These are phyloP conservation scores for Penicillium sp. DNA, from an alignment of 2,329 filamentous ascomycete genomes.

Conservation along the genomic window DNA sequence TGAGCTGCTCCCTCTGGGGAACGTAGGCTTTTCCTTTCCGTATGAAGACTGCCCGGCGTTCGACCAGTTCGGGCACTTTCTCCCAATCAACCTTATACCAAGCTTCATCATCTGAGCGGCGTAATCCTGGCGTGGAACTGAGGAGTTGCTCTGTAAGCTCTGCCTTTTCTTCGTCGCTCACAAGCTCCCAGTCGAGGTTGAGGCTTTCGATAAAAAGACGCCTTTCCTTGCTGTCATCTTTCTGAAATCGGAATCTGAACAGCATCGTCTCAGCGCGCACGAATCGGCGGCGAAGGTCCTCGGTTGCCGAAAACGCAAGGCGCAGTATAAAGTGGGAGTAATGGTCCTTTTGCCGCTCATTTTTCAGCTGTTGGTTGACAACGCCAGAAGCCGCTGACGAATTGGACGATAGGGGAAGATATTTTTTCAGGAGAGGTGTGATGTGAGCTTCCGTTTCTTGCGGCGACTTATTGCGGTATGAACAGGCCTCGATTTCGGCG, in stretches of 20 bases:
- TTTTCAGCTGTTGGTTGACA: constrained; percentile 51
- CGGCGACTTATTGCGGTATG: constrained; percentile 84
- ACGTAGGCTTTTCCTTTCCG: constrained; percentile 85
- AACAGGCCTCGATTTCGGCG: constrained; percentile 74
- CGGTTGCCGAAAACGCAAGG: constrained; percentile 85
- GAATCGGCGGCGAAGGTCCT: constrained; percentile 84
- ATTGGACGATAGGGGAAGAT: constrained; percentile 74
- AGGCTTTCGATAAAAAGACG: constrained; percentile 71
- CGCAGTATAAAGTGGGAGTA: constrained; percentile 97
- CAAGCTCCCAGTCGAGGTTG: constrained; percentile 78
- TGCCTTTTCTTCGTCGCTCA: constrained; percentile 75
- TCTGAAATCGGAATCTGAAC: constrained; percentile 75
- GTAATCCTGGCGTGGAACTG: constrained; percentile 51
- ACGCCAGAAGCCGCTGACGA: constrained; percentile 56
- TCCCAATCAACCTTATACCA: constrained; percentile 99
- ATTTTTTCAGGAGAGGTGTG: constrained; percentile 80
- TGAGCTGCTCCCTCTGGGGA: constrained; percentile 77
- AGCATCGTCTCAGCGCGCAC: constrained; percentile 82
- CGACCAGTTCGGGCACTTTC: constrained; percentile 83
- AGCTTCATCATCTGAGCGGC: constrained; percentile 65
- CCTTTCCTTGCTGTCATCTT: constrained; percentile 71
- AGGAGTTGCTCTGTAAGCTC: constrained; percentile 60
- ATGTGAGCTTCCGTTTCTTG: constrained; percentile 80
- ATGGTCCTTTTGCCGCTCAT: constrained; percentile 88
- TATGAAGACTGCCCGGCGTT: constrained; percentile 71